phyloP scores from a whole-genome alignment of 352 stramenopile species.

The Aphanomyces invadans region DNA sequence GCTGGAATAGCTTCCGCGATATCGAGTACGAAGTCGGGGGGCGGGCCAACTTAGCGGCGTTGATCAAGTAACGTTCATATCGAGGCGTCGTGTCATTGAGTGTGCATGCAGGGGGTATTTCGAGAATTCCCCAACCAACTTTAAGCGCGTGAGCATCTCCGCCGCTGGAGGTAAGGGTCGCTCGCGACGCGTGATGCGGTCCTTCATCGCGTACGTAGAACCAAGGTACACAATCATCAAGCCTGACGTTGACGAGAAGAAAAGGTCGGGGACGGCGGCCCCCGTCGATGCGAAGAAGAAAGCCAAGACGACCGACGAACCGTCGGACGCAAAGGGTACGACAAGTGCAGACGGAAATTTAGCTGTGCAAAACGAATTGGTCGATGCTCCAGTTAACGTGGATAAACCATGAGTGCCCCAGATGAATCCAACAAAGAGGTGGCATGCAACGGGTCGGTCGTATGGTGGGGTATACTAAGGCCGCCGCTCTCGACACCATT shows the following conservation, averaged over 20 bases:
- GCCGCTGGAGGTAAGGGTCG: not conserved
- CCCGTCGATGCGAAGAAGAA: slow-evolving; percentile 20
- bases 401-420: too few relatives aligned
- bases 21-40: slow-evolving; percentile 71
- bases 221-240: slow-evolving; percentile 10
- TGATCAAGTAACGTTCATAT: slow-evolving; percentile 43
- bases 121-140: slow-evolving; percentile 2
- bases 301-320: not conserved
- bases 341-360: too few relatives aligned
- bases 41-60: slow-evolving; percentile 49
- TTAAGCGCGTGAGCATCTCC: slow-evolving; percentile 20
- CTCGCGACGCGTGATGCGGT: too few relatives aligned
- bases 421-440: too few relatives aligned
- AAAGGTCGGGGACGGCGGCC: not conserved
- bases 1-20: slow-evolving; percentile 36
- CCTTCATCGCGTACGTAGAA: not conserved
- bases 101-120: slow-evolving; percentile 15
- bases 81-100: too few relatives aligned
- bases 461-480: too few relatives aligned
- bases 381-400: not conserved
- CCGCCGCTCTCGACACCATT: too few relatives aligned
- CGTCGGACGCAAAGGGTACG: too few relatives aligned
- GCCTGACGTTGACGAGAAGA: slow-evolving; percentile 17
- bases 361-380: too few relatives aligned
- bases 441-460: too few relatives aligned